These are phyloP conservation scores for Trichoderma sp. DNA, from an alignment of 2,329 filamentous ascomycete genomes.

Conservation along the genomic window DNA sequence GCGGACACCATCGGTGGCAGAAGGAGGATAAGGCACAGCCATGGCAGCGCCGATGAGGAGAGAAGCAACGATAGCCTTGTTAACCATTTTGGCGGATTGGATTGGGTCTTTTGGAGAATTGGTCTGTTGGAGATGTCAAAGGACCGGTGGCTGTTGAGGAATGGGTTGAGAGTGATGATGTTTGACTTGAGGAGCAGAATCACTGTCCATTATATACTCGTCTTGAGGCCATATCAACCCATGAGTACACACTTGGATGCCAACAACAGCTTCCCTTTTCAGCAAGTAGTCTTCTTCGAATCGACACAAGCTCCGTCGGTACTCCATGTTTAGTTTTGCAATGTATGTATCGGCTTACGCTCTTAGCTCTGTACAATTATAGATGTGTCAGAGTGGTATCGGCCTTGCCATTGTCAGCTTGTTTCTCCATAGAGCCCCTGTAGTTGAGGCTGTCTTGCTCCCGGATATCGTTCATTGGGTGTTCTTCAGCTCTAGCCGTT, in stretches of 20 bases:
- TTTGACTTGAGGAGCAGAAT: neutral
- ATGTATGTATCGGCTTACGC: neutral
- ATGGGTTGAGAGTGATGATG: neutral
- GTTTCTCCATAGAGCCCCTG: neutral
- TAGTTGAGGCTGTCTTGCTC: neutral
- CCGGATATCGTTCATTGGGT: neutral
- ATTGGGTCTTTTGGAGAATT: neutral
- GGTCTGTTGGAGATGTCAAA: neutral
- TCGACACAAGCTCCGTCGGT: neutral
- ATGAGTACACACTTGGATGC: neutral
- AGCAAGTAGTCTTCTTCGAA: neutral
- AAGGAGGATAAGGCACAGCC: constrained; percentile 16
- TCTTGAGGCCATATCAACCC: neutral
- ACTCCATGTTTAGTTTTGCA: neutral
- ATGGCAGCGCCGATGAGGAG: constrained; percentile 15
- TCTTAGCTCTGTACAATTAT: neutral
- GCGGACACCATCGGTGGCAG: neutral
- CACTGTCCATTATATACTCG: neutral
- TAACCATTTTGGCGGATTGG: constrained; percentile 13
- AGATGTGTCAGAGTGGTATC: neutral
- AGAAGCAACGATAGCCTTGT: constrained; percentile 19
- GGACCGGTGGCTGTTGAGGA: neutral
- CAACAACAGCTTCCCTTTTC: neutral
- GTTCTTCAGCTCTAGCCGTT: neutral
- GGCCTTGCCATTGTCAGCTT: neutral